phyloP scores from a whole-genome alignment of 2,329 filamentous ascomycete genomes.

The Rachicladosporium sp. region DNA sequence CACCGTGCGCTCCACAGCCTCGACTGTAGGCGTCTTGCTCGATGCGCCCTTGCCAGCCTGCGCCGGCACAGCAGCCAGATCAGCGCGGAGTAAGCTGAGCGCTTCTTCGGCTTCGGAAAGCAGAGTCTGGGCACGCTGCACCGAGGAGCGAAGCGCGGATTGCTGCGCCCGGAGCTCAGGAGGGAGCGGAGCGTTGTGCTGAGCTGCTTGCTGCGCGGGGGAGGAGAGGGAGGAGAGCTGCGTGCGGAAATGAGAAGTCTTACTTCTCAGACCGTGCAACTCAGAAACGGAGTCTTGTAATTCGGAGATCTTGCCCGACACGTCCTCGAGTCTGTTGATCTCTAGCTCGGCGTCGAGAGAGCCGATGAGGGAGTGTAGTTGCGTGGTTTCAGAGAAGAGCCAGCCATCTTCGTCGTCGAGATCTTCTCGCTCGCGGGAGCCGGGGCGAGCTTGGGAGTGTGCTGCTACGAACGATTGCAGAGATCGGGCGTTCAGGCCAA shows the following conservation, averaged over 20 bases:
- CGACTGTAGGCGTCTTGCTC: too few species aligned
- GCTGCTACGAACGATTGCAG: slow-evolving; percentile 50
- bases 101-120: slow-evolving; percentile 70
- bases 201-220: slow-evolving; percentile 51
- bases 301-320: slow-evolving; percentile 55
- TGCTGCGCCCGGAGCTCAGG: slow-evolving; percentile 76
- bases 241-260: too few species aligned
- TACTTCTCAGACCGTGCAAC: too few species aligned
- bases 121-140: slow-evolving; percentile 58
- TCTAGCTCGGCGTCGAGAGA: slow-evolving; percentile 57
- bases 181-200: slow-evolving; percentile 61
- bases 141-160: slow-evolving; percentile 66
- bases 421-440: slow-evolving; percentile 39
- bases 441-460: slow-evolving; percentile 45
- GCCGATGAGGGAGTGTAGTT: slow-evolving; percentile 40
- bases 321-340: slow-evolving; percentile 53
- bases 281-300: slow-evolving; percentile 58
- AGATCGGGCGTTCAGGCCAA: slow-evolving; percentile 73
- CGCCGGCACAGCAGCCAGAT: slow-evolving; percentile 47
- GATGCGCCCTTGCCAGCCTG: slow-evolving; percentile 26
- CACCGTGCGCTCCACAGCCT: slow-evolving; percentile 72
- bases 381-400: slow-evolving; percentile 62
- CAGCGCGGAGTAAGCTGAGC: slow-evolving; percentile 65
- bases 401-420: slow-evolving; percentile 48
- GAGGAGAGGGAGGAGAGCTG: slow-evolving; percentile 58